phyloP scores from a whole-genome alignment of 73 alveolate genomes.

The Urostyla sp. region DNA sequence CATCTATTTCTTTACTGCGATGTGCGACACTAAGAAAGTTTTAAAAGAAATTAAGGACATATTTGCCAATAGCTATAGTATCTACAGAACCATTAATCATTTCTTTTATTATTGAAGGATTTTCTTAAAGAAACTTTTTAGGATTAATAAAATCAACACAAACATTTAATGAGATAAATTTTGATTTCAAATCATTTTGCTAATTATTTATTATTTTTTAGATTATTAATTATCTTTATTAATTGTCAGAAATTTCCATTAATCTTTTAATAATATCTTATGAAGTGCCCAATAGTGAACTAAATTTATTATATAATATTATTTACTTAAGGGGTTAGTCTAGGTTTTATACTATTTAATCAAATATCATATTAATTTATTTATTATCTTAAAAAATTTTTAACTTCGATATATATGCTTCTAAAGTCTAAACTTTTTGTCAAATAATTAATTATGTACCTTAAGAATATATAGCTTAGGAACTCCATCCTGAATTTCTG shows the following conservation, averaged over 20 bases:
- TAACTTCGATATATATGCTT: too few relatives aligned
- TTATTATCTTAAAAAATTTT: too few relatives aligned
- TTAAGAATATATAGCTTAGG: too few relatives aligned
- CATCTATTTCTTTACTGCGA: slow-evolving; percentile 5
- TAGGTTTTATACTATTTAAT: background rate
- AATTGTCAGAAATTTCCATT: too few relatives aligned
- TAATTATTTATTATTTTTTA: too few relatives aligned
- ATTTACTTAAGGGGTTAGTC: slow-evolving; percentile 44
- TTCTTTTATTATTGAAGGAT: slow-evolving; percentile 17
- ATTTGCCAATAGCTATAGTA: slow-evolving; percentile 38
- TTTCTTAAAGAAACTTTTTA: slow-evolving; percentile 24
- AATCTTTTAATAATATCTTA: too few relatives aligned
- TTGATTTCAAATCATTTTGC: slow-evolving; percentile 5
- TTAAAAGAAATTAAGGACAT: slow-evolving; percentile 57
- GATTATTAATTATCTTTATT: too few relatives aligned
- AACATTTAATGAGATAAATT: slow-evolving; percentile 14
- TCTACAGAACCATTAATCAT: slow-evolving; percentile 42
- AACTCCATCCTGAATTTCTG: too few relatives aligned
- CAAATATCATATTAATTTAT: too few relatives aligned
- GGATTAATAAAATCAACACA: slow-evolving; percentile 45
- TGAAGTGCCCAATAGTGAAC: too few relatives aligned
- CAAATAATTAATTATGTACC: too few relatives aligned
- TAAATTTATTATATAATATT: background rate
- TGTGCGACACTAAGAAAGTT: slow-evolving; percentile 23
- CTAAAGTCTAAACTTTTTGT: too few relatives aligned